Evolutionary conservation across 148 eudicot species (phyloP).

Genomic region (Amaranthus cruentus): DNA sequence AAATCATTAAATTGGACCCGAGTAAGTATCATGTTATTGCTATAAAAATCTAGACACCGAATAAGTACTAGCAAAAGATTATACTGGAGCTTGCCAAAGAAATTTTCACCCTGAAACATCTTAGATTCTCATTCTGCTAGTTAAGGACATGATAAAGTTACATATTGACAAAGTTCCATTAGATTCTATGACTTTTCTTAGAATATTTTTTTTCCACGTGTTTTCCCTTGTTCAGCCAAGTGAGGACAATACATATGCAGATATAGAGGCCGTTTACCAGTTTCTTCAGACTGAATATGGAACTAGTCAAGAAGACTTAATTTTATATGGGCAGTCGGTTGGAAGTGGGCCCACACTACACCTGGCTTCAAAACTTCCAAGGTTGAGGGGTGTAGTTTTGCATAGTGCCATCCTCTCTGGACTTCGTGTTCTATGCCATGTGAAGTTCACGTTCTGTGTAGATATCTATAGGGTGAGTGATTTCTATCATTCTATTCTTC

Average conservation of each 20-base stretch:
- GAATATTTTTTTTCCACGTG: background rate
- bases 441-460: slow-evolving; percentile 73
- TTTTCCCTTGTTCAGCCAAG: slow-evolving; percentile 60
- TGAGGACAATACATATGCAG: slow-evolving; percentile 85
- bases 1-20: background rate
- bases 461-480: slow-evolving; percentile 81
- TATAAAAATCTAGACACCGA: too few species aligned
- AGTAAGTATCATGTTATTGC: background rate
- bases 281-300: slow-evolving; percentile 94
- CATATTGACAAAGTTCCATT: background rate
- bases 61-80: too few species aligned
- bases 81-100: too few species aligned
- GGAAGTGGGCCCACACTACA: slow-evolving; percentile 99
- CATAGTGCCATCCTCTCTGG: slow-evolving; percentile 99
- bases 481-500: background rate
- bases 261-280: slow-evolving; percentile 95
- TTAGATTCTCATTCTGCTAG: too few species aligned
- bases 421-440: slow-evolving; percentile 91
- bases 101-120: too few species aligned
- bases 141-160: too few species aligned
- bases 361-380: slow-evolving; percentile 82
- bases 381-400: slow-evolving; percentile 95
- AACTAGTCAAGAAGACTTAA: slow-evolving; percentile 84
- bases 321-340: slow-evolving; percentile 94
- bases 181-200: background rate